A percentile compares a stretch with the other conserved stretches of the same genome.
Evolutionary conservation across 257 asterid species (phyloP).

Genomic region (Solanum ossicruentum): DNA sequence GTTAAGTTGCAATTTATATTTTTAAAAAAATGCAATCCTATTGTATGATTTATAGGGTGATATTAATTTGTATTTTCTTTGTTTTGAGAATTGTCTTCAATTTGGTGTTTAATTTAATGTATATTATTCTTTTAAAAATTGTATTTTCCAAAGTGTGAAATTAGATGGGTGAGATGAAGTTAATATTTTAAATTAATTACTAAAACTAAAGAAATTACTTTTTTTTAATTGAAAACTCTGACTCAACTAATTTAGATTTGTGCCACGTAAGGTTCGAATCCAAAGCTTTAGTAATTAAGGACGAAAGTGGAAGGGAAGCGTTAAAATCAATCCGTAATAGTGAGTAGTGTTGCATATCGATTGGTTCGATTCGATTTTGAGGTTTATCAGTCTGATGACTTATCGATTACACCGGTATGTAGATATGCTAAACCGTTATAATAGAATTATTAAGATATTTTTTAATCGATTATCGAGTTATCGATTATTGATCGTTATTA

Average conservation of each 20-base stretch:
- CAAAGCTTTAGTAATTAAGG: not conserved
- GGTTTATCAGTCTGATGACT: no score
- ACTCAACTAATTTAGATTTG: not conserved
- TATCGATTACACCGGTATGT: no score
- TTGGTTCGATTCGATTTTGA: no score
- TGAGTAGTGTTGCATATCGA: no score
- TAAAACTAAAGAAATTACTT: not conserved
- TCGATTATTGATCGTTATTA: no score
- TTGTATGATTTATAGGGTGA: not conserved
- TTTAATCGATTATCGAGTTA: no score
- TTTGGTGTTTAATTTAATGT: not conserved
- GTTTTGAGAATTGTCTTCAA: not conserved
- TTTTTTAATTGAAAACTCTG: not conserved
- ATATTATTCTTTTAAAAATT: not conserved
- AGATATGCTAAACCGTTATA: no score
- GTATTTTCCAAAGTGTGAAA: not conserved
- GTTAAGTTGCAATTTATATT: not conserved
- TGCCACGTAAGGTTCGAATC: not conserved
- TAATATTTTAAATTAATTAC: no score
- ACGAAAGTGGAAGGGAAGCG: no score
- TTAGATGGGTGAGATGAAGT: not conserved
- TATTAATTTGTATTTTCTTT: not conserved
- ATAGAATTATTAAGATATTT: no score
- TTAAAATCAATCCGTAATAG: not conserved
- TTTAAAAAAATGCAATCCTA: not conserved